Base-by-base conservation (phyloP, 2,329 filamentous ascomycete genomes). In the Emmonsiellopsis sp. region DNA sequence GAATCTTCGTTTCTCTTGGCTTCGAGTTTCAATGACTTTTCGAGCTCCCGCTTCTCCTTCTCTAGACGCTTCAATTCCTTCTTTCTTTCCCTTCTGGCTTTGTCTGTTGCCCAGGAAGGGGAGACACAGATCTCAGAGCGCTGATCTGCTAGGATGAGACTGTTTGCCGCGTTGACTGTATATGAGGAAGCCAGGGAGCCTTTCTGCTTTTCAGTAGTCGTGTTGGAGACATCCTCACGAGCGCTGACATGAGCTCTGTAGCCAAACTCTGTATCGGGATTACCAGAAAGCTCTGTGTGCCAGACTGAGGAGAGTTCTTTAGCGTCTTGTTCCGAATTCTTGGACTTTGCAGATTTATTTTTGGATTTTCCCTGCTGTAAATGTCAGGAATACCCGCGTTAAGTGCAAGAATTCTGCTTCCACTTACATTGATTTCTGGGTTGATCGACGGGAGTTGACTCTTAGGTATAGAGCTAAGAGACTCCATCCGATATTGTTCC, bases 101-200 rank as follows among this genome's bases (percentile, higher is more conserved):
- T 54, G 14, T 53, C 55, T 14, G 56, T 42, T 8, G 51, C 52
- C 56, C 58, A 58, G 17, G 56, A 57, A 17, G 55, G 57, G 2
- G 57, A 59, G n/a, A 59, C 56, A 39, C 57, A 59, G 14, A 57
- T 54, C 17, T 57, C 52, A 10, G 58, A 57, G 27, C 55, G 43
- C 3, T 6, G 9, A 27, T 49, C 47, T 14, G 11, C 14, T 40
- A 14, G 36, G 36, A 17, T 5, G 14, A 40, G 13, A 31, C 13
- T 33, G 32, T 39, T 31, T 34, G 11, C 47, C n/a, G 6, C 47
- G 21, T 33, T 49, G 36, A 4, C 17, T 4, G 21, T 6, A 8
- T 11, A 10, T 49, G 36, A 27, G 21, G 21, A 27, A 1, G 21
- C 21, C 21, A 27, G 21, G 21, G 21, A 27, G 21, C 21, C 5